phyloP scores from a whole-genome alignment of 2,329 filamentous ascomycete genomes.

The Aspergillus terreus region DNA sequence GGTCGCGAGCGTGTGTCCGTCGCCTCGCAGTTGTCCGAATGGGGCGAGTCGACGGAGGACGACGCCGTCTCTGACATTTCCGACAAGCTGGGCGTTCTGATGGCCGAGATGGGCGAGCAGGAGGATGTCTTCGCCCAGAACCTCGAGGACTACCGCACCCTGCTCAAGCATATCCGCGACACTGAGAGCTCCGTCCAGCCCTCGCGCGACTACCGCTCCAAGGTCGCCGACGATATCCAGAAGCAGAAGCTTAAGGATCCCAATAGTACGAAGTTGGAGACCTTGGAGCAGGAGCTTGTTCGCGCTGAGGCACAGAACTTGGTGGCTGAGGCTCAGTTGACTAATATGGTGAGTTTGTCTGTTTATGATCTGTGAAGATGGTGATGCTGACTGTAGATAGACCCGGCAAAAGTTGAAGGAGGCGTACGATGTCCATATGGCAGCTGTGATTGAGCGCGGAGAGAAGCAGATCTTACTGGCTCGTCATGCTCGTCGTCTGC shows the following conservation, averaged over 20 bases:
- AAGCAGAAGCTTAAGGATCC: constrained; percentile 91
- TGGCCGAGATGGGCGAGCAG: constrained; percentile 90
- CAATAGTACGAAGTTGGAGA: constrained; percentile 72
- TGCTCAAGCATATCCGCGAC: constrained; percentile 90
- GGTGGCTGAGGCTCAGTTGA: constrained; percentile 93
- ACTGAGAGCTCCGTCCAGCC: constrained; percentile 95
- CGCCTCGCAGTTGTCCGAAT: constrained; percentile 88
- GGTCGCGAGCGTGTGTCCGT: constrained; percentile 80
- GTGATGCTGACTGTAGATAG: constrained; percentile 40
- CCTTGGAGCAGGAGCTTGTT: constrained; percentile 93
- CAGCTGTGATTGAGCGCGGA: constrained; percentile 87
- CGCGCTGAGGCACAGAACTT: constrained; percentile 92
- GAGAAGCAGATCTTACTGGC: constrained; percentile 97
- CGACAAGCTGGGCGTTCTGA: constrained; percentile 90
- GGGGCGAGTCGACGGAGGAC: constrained; percentile 89
- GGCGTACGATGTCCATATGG: constrained; percentile 83
- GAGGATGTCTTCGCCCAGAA: constrained; percentile 84
- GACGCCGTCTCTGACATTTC: constrained; percentile 84
- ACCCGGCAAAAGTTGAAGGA: constrained; percentile 96
- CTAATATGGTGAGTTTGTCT: constrained; percentile 72
- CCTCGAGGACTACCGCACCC: constrained; percentile 75
- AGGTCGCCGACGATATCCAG: constrained; percentile 89
- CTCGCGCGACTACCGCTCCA: constrained; percentile 77
- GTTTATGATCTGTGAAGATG: background rate
- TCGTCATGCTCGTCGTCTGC: constrained; percentile 78